These are phyloP conservation scores for Cyclanthera cordifolia DNA, from an alignment of 306 rosid species.

Conservation along the genomic window DNA sequence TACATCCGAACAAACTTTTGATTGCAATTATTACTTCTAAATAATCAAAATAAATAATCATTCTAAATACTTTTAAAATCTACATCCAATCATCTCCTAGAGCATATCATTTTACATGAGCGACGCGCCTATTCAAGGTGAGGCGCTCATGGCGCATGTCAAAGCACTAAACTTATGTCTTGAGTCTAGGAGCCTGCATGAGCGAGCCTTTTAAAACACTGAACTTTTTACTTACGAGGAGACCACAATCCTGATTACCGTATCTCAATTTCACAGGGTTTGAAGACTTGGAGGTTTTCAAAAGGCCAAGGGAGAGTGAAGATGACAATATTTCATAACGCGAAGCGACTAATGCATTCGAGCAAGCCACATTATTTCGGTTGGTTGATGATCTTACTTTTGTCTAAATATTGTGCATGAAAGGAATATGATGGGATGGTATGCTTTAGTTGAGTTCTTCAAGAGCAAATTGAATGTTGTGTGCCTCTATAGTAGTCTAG, in stretches of 20 bases:
- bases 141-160: no score
- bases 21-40: no score
- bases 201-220: no score
- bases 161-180: no score
- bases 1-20: no score
- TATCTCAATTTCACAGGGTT: slow-evolving; percentile 42
- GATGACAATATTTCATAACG: slow-evolving; percentile 36
- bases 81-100: no score
- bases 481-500: neutral
- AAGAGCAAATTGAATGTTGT: neutral
- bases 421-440: neutral
- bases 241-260: slow-evolving; percentile 9
- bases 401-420: neutral
- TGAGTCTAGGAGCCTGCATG: no score
- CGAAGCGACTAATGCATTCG: slow-evolving; percentile 3
- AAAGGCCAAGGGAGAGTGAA: slow-evolving; percentile 36
- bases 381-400: neutral
- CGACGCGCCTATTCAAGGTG: no score
- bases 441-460: neutral
- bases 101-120: no score
- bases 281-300: slow-evolving; percentile 60
- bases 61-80: no score
- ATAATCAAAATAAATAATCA: no score
- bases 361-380: neutral
- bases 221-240: neutral